Evolutionary conservation across 108 stramenopile genomes (phyloP).

Genomic region (Nitzschia sp.): DNA sequence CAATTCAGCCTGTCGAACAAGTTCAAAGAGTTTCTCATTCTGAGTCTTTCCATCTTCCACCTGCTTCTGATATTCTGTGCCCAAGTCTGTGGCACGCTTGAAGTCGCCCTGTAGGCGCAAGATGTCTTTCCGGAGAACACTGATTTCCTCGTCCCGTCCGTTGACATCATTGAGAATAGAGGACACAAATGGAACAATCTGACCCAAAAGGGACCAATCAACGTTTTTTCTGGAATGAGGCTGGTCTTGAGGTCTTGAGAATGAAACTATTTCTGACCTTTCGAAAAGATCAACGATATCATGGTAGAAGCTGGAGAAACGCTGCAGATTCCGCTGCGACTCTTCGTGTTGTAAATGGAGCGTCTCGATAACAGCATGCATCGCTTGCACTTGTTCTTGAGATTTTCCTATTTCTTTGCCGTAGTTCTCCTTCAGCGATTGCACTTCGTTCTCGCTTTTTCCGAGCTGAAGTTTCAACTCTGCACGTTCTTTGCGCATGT

Average conservation of each 20-base stretch:
- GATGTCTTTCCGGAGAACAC: neutral
- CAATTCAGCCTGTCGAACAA: conserved; percentile 33
- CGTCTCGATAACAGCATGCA: neutral
- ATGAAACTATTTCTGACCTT: neutral
- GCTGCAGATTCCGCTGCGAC: neutral
- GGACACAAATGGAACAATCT: neutral
- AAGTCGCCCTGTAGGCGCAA: neutral
- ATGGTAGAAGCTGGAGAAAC: neutral
- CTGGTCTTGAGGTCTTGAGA: neutral
- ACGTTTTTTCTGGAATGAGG: neutral
- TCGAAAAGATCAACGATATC: neutral
- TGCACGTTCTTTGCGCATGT: conserved; percentile 33
- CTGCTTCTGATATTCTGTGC: conserved; percentile 8
- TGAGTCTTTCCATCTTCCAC: conserved; percentile 16
- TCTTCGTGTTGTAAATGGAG: conserved; percentile 1
- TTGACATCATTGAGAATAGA: neutral
- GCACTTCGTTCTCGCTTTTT: conserved; percentile 9
- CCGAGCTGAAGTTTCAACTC: conserved; percentile 25
- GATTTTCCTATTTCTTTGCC: neutral
- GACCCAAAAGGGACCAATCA: conserved; percentile 5
- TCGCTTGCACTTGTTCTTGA: conserved; percentile 5
- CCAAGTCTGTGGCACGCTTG: neutral
- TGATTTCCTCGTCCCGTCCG: neutral
- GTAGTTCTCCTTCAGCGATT: conserved; percentile 13
- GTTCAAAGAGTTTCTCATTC: conserved; percentile 29